Evolutionary conservation across 2,329 filamentous ascomycete genomes (phyloP), one percentile per base, ranked within the genome.

Genomic region (Periglandula ipomoeae): DNA sequence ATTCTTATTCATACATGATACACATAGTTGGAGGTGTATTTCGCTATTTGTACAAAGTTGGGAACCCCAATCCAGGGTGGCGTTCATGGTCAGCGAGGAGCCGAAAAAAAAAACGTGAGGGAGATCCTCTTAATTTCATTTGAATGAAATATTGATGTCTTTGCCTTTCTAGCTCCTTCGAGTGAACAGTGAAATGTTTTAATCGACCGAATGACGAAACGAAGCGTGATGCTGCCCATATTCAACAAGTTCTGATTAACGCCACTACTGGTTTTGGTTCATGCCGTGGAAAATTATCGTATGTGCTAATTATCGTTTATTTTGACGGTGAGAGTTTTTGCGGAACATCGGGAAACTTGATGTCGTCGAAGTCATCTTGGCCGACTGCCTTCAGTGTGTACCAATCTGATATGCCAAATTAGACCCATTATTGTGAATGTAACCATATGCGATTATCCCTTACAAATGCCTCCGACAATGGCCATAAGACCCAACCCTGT

Each of bases 351-450:
- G 93, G 93, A 34, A 97, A 84, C 64, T 89, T 84, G 59, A 97
- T 90, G 64, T 98, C 93, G 50, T 90, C 87, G 71, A 98, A 98
- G 57, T 96, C 88, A 67, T 97, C 93, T 69, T 97, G 93, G 39
- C 91, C 89, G 62, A 98, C 87, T 48, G 88, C 89, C 56, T 75
- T 79, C 63, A 98, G 85, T 4, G 78, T 81, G 61, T 81, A 81
- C 56, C 69, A 70, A 59, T 81, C 78, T 81, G 49, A 13, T n/a
- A 23, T 20, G 40, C 8, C 4, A n/a, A 6, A 41, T 50, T 23
- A 50, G 35, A 40, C 11, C 26, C 13, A 32, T 19, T 8, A 24
- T 20, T 9, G n/a, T 19, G 15, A 8, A 27, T 24, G 19, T 17
- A 6, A 23, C 20, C 4, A 5, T 45, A n/a, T 15, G 23, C 37